phyloP scores from a whole-genome alignment of 257 asterid species.

The Marsdenia floribunda region DNA sequence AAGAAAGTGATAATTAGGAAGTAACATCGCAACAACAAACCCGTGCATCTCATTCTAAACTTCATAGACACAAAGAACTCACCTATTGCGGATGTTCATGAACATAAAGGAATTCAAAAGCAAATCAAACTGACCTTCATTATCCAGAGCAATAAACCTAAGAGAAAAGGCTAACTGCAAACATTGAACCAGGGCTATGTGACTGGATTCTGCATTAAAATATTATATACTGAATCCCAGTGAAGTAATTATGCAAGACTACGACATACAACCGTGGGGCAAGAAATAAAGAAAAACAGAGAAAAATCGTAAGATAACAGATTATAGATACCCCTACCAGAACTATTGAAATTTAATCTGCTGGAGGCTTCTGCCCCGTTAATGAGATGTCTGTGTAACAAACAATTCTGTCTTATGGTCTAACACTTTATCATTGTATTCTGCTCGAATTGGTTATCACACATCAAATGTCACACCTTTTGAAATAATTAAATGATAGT shows the following conservation, averaged over 20 bases:
- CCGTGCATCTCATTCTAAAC: no score
- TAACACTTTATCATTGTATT: background rate
- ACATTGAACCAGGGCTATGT: constrained; percentile 39
- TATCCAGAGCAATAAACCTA: constrained; percentile 33
- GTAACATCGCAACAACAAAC: no score
- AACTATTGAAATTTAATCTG: background rate
- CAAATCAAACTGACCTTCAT: constrained; percentile 33
- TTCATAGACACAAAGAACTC: no score
- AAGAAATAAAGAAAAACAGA: background rate
- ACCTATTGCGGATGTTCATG: no score
- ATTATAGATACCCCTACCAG: background rate
- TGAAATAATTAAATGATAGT: background rate
- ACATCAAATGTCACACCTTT: background rate
- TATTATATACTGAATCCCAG: background rate
- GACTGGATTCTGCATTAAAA: constrained; percentile 36
- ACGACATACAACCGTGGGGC: background rate
- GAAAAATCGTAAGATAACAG: background rate
- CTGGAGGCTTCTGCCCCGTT: background rate
- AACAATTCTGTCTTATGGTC: background rate
- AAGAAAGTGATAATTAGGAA: no score
- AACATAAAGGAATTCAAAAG: background rate
- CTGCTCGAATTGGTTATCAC: background rate
- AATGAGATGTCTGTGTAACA: background rate
- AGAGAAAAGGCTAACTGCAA: constrained; percentile 51
- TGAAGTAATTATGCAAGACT: background rate